Evolutionary conservation across 805 yeast genomes (phyloP).

Genomic region (Wickerhamiella slavikovae): DNA sequence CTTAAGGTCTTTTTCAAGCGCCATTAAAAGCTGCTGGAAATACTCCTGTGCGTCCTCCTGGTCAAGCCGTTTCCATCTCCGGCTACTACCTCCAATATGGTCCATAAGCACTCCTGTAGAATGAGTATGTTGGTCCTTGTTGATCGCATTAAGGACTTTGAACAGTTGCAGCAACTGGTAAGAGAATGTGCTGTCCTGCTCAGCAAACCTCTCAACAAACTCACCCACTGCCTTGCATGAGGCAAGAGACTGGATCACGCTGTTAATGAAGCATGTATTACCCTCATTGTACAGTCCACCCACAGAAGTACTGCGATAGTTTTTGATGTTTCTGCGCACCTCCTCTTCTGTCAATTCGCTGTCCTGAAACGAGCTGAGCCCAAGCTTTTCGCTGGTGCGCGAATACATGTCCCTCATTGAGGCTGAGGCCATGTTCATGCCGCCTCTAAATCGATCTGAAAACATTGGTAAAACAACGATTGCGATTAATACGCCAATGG

Average conservation of each 20-base stretch:
- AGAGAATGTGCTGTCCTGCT: conserved; percentile 9
- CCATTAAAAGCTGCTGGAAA: conserved; percentile 34
- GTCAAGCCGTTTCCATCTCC: conserved; percentile 64
- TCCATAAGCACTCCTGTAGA: conserved; percentile 11
- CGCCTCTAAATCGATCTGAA: conserved; percentile 16
- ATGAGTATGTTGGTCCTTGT: conserved; percentile 13
- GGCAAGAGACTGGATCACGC: conserved; percentile 67
- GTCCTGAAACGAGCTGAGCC: conserved; percentile 10
- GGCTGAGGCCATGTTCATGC: conserved; percentile 17
- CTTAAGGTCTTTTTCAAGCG: conserved; percentile 16
- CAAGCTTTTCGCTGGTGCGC: conserved; percentile 11
- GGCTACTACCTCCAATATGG: conserved; percentile 19
- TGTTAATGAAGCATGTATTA: conserved; percentile 86
- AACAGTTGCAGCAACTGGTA: conserved; percentile 10
- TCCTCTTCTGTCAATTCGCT: conserved; percentile 12
- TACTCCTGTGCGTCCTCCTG: conserved; percentile 97
- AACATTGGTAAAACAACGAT: no score
- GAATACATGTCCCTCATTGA: conserved; percentile 14
- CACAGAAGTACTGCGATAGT: conserved; percentile 21
- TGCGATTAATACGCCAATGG: conserved; percentile 3
- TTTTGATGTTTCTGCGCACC: conserved; percentile 8
- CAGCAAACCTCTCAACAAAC: conserved; percentile 28
- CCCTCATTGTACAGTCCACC: conserved; percentile 86
- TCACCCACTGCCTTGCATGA: conserved; percentile 42
- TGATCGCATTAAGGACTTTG: conserved; percentile 14